These are phyloP conservation scores for Kurtzmaniella quercitrusa DNA, from an alignment of 1,139 yeast genomes.

Conservation along the genomic window DNA sequence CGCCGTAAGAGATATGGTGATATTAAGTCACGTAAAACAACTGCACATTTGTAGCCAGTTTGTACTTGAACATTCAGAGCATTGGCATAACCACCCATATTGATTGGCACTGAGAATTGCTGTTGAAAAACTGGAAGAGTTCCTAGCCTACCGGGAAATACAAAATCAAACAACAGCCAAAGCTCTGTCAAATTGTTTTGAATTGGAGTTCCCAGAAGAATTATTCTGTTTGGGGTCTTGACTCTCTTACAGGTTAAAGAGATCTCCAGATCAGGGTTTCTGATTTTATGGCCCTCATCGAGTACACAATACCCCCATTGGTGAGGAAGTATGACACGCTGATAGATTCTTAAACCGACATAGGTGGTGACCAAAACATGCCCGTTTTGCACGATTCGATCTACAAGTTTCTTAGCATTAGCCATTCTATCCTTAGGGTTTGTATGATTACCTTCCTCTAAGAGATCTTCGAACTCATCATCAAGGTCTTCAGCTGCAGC, in stretches of 20 bases:
- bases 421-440: conserved; percentile 13
- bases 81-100: conserved; percentile 97
- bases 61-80: conserved; percentile 96
- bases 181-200: conserved; percentile 88
- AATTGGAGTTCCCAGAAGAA: conserved; percentile 92
- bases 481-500: conserved; percentile 43
- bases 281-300: conserved; percentile 95
- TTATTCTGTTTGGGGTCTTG: conserved; percentile 75
- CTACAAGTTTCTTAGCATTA: conserved; percentile 44
- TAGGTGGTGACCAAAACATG: conserved; percentile 89
- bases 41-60: conserved; percentile 95
- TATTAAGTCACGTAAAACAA: conserved; percentile 78
- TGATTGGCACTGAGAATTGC: conserved; percentile 89
- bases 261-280: conserved; percentile 90
- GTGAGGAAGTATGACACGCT: conserved; percentile 60
- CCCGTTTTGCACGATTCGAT: conserved; percentile 54
- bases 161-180: conserved; percentile 94
- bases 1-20: conserved; percentile 86
- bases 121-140: conserved; percentile 91
- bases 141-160: conserved; percentile 90
- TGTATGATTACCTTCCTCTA: conserved; percentile 44
- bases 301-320: conserved; percentile 89
- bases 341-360: conserved; percentile 80
- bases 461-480: conserved; percentile 42
- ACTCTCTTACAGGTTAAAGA: conserved; percentile 81